Percentiles rank a stretch among this genome's conserved stretches.
phyloP scores from a whole-genome alignment of 352 stramenopile species.

The Phytophthora idaei region DNA sequence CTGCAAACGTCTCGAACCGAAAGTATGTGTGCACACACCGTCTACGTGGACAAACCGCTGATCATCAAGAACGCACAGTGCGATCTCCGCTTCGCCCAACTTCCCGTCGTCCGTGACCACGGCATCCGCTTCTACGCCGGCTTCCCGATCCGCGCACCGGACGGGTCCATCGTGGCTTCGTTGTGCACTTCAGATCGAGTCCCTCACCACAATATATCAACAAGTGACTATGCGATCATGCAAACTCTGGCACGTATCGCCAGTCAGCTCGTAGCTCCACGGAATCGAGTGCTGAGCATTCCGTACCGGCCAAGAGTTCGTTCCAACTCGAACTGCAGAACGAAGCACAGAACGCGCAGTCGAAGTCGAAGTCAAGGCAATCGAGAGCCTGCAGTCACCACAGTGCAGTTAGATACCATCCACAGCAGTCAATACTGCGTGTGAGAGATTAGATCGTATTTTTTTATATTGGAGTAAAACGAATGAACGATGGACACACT shows the following conservation, averaged over 20 bases:
- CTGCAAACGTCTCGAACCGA: conserved; percentile 37
- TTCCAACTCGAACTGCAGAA: conserved; percentile 22
- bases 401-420: conserved; percentile 6
- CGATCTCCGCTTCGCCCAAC: conserved; percentile 61
- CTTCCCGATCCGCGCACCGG: conserved; percentile 51
- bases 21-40: conserved; percentile 54
- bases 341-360: conserved; percentile 15
- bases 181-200: conserved; percentile 50
- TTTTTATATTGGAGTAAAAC: background rate
- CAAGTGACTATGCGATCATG: conserved; percentile 69
- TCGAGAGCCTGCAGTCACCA: conserved; percentile 1
- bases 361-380: conserved; percentile 8
- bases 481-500: too few relatives aligned
- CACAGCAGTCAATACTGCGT: background rate
- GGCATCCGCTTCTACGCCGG: conserved; percentile 62
- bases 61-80: conserved; percentile 58
- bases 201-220: conserved; percentile 54
- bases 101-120: conserved; percentile 40
- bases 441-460: background rate
- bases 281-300: conserved; percentile 20
- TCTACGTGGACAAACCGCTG: conserved; percentile 61
- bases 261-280: conserved; percentile 31
- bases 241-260: conserved; percentile 53
- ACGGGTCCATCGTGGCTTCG: conserved; percentile 52
- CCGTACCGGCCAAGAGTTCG: conserved; percentile 27